phyloP scores from a whole-genome alignment of 192 early-diverging fungal genomes.

The Spizellomyces punctatus region DNA sequence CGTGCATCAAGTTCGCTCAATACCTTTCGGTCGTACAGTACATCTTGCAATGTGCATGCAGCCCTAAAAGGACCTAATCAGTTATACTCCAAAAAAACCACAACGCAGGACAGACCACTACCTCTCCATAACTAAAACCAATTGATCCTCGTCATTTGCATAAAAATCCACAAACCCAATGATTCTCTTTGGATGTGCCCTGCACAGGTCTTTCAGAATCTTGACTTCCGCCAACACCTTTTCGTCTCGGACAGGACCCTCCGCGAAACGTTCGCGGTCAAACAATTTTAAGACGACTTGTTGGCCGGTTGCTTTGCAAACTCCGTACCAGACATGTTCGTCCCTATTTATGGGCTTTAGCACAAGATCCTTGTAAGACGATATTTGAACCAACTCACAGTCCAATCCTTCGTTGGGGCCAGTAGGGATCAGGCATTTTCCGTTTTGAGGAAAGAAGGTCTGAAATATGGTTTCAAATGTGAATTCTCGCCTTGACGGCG shows the following conservation, averaged over 20 bases:
- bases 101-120: background rate
- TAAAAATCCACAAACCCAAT: conserved; percentile 32
- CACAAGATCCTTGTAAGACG: background rate
- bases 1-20: conserved; percentile 37
- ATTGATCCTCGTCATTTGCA: conserved; percentile 35
- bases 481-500: too few species aligned
- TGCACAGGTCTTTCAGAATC: conserved; percentile 32
- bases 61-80: conserved; percentile 17
- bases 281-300: conserved; percentile 37
- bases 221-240: conserved; percentile 24
- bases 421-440: conserved; percentile 22
- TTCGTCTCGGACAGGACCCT: conserved; percentile 14
- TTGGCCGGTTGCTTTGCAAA: conserved; percentile 21
- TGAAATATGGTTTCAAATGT: too few species aligned
- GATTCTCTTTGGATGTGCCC: conserved; percentile 17
- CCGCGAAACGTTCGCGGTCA: conserved; percentile 23
- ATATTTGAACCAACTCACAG: conserved; percentile 7
- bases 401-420: conserved; percentile 26
- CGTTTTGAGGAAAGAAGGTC: background rate
- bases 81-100: background rate
- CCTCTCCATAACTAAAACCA: conserved; percentile 39
- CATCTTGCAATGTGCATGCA: conserved; percentile 35
- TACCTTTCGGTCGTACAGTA: conserved; percentile 13
- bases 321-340: conserved; percentile 37
- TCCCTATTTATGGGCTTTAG: background rate